Evolutionary conservation across 495 filamentous ascomycete species (phyloP), one percentile per base, ranked within the genome.

Genomic region (Bryoglossum gracile): DNA sequence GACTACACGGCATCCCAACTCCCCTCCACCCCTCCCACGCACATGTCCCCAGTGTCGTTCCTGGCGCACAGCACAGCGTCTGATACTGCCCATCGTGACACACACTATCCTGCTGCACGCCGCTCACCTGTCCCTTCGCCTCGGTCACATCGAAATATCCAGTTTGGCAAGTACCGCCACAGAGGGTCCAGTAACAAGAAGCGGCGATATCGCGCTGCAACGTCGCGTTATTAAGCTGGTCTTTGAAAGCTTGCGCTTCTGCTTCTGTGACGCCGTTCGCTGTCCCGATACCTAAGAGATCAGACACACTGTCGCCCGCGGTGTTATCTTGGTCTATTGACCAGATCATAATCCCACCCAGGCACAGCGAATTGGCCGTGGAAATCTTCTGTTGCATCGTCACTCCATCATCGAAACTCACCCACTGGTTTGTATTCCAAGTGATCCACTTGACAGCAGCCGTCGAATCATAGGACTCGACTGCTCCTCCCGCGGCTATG

Each of bases 361-460:
- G 46, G 43, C 71, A 66, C 58, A n/a, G n/a, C n/a, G n/a, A n/a
- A n/a, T n/a, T n/a, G n/a, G n/a, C n/a, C n/a, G n/a, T n/a, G n/a
- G n/a, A n/a, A n/a, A 50, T 61, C 53, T 76, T 77, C 37, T 65
- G 21, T 26, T 60, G 36, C 16, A 68, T 53, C 0, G 73, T 77
- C 1, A 67, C 56, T 8, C 21, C 44, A 43, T 73, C 65, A 32
- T 75, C 73, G 48, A 63, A 72, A 0, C 63, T 54, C 0, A 73
- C 57, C 66, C 73, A 72, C 46, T 76, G 67, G 28, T 73, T 62
- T 1, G 22, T 48, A 17, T 63, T 60, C 43, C 56, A 73, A 0
- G 50, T 59, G 2, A 70, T 48, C 21, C 48, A 48, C 23, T 72
- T 67, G 5, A 73, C 66, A 4, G 59, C 66, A 14, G 58, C 56